A percentile compares a stretch with the other conserved stretches of the same genome.
phyloP scores from a whole-genome alignment of 2,329 filamentous ascomycete genomes.

The Westerdykella aurantiaca region DNA sequence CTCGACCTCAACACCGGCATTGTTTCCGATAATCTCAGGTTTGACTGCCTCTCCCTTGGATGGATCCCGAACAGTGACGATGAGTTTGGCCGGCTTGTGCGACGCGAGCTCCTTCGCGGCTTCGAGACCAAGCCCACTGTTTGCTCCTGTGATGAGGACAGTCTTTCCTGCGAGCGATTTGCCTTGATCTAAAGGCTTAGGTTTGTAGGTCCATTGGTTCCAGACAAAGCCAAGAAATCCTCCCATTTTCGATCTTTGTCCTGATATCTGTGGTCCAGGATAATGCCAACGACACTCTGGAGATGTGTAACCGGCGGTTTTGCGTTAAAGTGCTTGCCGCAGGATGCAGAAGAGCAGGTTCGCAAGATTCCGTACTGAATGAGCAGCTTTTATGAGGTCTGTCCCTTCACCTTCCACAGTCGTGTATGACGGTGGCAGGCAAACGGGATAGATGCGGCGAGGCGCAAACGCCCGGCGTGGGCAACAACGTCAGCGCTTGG shows the following conservation, averaged over 20 bases:
- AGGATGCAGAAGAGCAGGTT: not conserved
- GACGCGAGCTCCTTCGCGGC: conserved; percentile 45
- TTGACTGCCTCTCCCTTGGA: conserved; percentile 42
- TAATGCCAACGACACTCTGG: no score
- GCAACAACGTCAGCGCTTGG: not conserved
- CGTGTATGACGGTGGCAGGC: not conserved
- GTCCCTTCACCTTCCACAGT: no score
- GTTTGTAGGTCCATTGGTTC: conserved; percentile 12
- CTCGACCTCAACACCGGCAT: conserved; percentile 22
- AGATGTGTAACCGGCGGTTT: no score
- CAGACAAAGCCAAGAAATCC: conserved; percentile 11
- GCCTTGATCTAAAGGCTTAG: conserved; percentile 7
- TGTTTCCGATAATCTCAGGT: conserved; percentile 32
- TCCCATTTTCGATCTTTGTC: conserved; percentile 5
- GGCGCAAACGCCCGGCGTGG: not conserved
- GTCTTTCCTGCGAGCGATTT: conserved; percentile 38
- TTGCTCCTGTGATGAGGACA: conserved; percentile 48
- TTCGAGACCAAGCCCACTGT: conserved; percentile 47
- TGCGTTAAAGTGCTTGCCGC: no score
- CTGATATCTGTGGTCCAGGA: no score
- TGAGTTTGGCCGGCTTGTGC: conserved; percentile 39
- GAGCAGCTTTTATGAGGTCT: no score
- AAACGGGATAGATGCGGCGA: not conserved
- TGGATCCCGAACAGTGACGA: conserved; percentile 43
- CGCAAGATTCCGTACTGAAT: no score